These are phyloP conservation scores for Clarireedia paspali DNA, from an alignment of 2,329 filamentous ascomycete genomes.

Conservation along the genomic window DNA sequence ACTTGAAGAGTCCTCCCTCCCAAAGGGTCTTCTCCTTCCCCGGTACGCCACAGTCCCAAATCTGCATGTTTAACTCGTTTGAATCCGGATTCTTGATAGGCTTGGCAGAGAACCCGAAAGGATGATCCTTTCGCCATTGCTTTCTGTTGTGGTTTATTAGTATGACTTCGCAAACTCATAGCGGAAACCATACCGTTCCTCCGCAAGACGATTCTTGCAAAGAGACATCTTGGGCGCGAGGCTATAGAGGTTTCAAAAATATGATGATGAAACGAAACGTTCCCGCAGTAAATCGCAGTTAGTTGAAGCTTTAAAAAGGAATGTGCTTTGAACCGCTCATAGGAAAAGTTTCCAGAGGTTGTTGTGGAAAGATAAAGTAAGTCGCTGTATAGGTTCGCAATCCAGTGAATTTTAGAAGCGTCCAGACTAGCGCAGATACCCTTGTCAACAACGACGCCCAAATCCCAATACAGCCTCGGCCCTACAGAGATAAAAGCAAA, in stretches of 20 bases:
- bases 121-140: constrained; percentile 94
- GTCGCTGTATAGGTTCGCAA: neutral
- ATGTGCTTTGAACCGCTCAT: neutral
- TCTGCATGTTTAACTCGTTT: constrained; percentile 83
- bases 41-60: constrained; percentile 93
- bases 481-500: neutral
- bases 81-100: constrained; percentile 65
- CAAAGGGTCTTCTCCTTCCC: constrained; percentile 96
- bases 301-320: neutral
- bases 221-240: constrained; percentile 59
- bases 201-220: constrained; percentile 78
- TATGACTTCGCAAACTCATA: neutral
- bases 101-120: constrained; percentile 94
- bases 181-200: constrained; percentile 45
- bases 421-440: constrained; percentile 8
- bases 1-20: constrained; percentile 96
- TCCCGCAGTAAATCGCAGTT: neutral
- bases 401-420: constrained; percentile 1
- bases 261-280: neutral
- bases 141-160: constrained; percentile 39
- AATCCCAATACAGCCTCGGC: constrained; percentile 2
- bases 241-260: neutral
- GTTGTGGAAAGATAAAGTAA: constrained; percentile 2
- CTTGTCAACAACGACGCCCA: neutral
- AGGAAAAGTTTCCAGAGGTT: neutral